Conservation (phyloP, 441 rosid genomes). For the Sinapis alba region DNA sequence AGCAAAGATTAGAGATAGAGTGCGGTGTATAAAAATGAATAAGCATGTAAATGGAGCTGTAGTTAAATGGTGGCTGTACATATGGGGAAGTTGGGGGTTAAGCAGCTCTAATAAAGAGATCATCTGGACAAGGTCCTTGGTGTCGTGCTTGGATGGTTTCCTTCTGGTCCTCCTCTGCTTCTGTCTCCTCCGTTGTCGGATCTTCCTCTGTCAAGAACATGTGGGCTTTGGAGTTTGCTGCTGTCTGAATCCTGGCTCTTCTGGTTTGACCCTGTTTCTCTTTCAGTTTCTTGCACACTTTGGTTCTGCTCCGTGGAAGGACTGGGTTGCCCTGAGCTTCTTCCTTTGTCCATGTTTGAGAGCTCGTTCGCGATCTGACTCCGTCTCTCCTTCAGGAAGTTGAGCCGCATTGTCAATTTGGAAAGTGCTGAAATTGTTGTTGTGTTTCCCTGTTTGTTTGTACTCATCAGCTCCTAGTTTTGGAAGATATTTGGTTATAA, state of each 20-base stretch:
- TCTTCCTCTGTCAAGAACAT: slow-evolving; percentile 46
- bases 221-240: slow-evolving; percentile 31
- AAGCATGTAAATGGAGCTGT: slow-evolving; percentile 17
- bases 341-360: slow-evolving; percentile 58
- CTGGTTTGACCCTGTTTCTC: slow-evolving; percentile 30
- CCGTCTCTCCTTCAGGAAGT: slow-evolving; percentile 85
- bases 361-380: slow-evolving; percentile 70
- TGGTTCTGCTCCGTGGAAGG: slow-evolving; percentile 36
- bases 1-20: slow-evolving; percentile 4
- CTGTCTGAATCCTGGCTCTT: slow-evolving; percentile 34
- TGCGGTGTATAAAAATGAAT: background rate
- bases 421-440: slow-evolving; percentile 61
- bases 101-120: slow-evolving; percentile 25
- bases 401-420: slow-evolving; percentile 74
- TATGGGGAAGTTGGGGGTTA: slow-evolving; percentile 1
- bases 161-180: slow-evolving; percentile 47
- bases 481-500: background rate
- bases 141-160: slow-evolving; percentile 36
- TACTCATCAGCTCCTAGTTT: slow-evolving; percentile 22
- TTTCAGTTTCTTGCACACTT: slow-evolving; percentile 36
- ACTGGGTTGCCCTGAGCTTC: slow-evolving; percentile 40
- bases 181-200: slow-evolving; percentile 47
- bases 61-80: slow-evolving; percentile 29
- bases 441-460: slow-evolving; percentile 52
- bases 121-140: slow-evolving; percentile 53